These are phyloP conservation scores for Penicillium paneum DNA, from an alignment of 2,329 filamentous ascomycete genomes.

Conservation along the genomic window DNA sequence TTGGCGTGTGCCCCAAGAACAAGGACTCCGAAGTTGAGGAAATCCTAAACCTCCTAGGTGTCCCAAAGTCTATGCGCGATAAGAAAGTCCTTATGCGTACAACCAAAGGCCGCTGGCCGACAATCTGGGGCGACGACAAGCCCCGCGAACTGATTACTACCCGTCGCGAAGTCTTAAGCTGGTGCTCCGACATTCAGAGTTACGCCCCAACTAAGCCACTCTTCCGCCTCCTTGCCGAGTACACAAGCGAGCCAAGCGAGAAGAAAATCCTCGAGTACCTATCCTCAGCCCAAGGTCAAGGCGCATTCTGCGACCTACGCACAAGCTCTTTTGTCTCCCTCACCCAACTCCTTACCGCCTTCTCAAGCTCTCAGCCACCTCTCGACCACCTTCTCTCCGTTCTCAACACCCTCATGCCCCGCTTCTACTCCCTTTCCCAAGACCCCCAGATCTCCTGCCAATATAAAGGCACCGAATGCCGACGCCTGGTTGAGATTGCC, in stretches of 20 bases:
- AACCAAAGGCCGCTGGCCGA: slow-evolving; percentile 82
- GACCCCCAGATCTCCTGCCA: slow-evolving; percentile 80
- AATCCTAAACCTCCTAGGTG: slow-evolving; percentile 73
- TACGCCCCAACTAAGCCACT: slow-evolving; percentile 86
- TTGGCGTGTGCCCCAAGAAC: slow-evolving; percentile 90
- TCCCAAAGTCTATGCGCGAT: slow-evolving; percentile 79
- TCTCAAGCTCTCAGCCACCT: slow-evolving; percentile 86
- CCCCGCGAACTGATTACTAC: slow-evolving; percentile 84
- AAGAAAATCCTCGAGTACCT: slow-evolving; percentile 85
- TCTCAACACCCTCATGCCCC: slow-evolving; percentile 87
- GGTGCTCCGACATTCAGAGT: slow-evolving; percentile 92
- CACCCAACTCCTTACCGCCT: slow-evolving; percentile 81
- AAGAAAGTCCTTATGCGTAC: slow-evolving; percentile 79
- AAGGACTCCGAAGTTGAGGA: slow-evolving; percentile 73
- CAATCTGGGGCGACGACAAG: slow-evolving; percentile 92
- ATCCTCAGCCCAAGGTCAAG: slow-evolving; percentile 85
- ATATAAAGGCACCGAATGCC: slow-evolving; percentile 65
- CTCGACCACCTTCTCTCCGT: slow-evolving; percentile 76
- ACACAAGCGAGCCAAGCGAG: slow-evolving; percentile 75
- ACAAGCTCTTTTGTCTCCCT: slow-evolving; percentile 84
- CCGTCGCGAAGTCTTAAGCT: slow-evolving; percentile 84
- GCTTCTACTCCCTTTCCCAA: slow-evolving; percentile 97
- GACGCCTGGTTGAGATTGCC: slow-evolving; percentile 89
- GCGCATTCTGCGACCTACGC: slow-evolving; percentile 88
- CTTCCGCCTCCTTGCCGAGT: slow-evolving; percentile 79